Percentiles rank a stretch among this genome's conserved stretches.
These are phyloP conservation scores for Claviceps purpurea DNA, from an alignment of 2,329 filamentous ascomycete species.

Conservation along the genomic window DNA sequence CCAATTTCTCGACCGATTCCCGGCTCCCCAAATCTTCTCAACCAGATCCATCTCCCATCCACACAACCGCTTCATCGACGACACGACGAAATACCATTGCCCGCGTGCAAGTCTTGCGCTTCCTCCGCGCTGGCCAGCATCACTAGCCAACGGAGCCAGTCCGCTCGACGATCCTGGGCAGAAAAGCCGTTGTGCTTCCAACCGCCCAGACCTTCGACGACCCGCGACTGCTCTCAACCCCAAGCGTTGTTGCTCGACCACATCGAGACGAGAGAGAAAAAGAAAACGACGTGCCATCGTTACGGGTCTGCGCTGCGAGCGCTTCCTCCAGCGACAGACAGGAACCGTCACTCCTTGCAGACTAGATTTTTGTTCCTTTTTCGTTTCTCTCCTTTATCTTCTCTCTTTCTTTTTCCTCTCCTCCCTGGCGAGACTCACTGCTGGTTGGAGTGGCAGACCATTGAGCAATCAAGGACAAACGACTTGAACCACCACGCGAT, in stretches of 20 bases:
- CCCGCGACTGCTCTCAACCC: background rate
- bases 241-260: background rate
- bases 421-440: background rate
- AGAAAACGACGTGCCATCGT: background rate
- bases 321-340: background rate
- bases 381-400: background rate
- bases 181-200: background rate
- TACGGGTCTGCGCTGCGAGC: slow-evolving; percentile 1
- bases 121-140: too few relatives aligned
- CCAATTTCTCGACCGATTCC: too few relatives aligned
- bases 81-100: background rate
- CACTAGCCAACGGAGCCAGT: too few relatives aligned
- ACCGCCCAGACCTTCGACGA: background rate
- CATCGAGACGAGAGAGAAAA: slow-evolving; percentile 3
- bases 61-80: background rate
- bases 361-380: background rate
- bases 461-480: background rate
- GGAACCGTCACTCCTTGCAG: too few relatives aligned
- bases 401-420: background rate
- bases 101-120: too few relatives aligned
- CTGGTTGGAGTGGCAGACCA: background rate
- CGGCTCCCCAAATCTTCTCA: too few relatives aligned
- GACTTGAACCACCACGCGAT: background rate
- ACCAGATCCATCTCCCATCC: background rate
- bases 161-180: too few relatives aligned